A percentile compares a stretch with the other conserved stretches of the same genome.
Conservation (phyloP, 2,329 filamentous ascomycete species). For the Botrytis fragariae region DNA sequence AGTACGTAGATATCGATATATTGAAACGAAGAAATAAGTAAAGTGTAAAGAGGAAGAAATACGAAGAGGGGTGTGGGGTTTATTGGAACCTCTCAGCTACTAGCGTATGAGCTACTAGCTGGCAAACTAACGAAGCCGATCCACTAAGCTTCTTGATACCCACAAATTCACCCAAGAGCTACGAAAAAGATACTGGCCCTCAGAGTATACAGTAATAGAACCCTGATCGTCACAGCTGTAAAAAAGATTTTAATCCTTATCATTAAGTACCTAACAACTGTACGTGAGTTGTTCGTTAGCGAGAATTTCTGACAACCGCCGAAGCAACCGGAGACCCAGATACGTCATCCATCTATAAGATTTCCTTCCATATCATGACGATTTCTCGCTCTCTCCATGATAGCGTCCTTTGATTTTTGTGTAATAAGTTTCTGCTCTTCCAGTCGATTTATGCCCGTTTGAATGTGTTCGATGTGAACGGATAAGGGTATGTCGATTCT, state of each 20-base stretch:
- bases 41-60: not conserved
- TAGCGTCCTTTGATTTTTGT: conserved; percentile 57
- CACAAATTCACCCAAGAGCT: not conserved
- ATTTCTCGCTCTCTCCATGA: conserved; percentile 51
- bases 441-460: conserved; percentile 68
- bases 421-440: conserved; percentile 61
- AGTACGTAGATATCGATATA: not conserved
- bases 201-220: not conserved
- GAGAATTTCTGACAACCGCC: not conserved
- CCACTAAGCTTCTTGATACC: not conserved
- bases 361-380: conserved; percentile 44
- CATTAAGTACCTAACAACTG: not conserved
- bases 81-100: not conserved
- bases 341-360: conserved; percentile 31
- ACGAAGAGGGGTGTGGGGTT: not conserved
- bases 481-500: conserved; percentile 58
- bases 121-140: not conserved
- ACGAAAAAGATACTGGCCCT: not conserved
- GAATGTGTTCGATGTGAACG: conserved; percentile 74
- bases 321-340: not conserved
- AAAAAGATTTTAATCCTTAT: not conserved
- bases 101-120: not conserved
- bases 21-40: not conserved
- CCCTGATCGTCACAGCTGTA: not conserved
- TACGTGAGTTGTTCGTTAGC: not conserved